Evolutionary conservation across 306 rosid genomes (phyloP).

Genomic region (Medicago arabica): DNA sequence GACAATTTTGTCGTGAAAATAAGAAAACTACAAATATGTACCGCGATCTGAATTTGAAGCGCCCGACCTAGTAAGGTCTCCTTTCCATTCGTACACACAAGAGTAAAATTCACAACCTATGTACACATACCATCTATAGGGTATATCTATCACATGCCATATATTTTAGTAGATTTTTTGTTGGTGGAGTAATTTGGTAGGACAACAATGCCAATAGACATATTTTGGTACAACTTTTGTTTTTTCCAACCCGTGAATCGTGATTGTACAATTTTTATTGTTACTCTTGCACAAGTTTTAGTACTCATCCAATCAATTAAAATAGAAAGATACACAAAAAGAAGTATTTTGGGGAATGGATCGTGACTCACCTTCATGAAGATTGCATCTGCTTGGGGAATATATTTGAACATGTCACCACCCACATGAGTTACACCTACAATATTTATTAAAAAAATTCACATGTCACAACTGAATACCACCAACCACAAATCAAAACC

Average conservation of each 20-base stretch:
- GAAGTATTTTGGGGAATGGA: not conserved
- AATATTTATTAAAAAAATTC: not conserved
- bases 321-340: not conserved
- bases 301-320: not conserved
- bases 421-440: conserved; percentile 83
- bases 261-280: not conserved
- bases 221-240: not conserved
- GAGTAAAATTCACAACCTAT: too few relatives aligned
- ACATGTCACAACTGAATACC: not conserved
- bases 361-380: conserved; percentile 73
- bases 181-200: not conserved
- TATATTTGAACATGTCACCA: conserved; percentile 81
- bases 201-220: not conserved
- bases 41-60: too few relatives aligned
- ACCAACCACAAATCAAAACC: not conserved
- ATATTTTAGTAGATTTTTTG: too few relatives aligned
- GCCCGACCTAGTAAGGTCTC: too few relatives aligned
- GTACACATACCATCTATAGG: too few relatives aligned
- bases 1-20: too few relatives aligned
- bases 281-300: not conserved
- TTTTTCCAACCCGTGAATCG: not conserved
- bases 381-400: conserved; percentile 76
- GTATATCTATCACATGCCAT: too few relatives aligned
- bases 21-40: too few relatives aligned
- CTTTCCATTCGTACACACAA: too few relatives aligned